Conservation (phyloP, 768 basidiomycete species). For the Udeniomyces megalosporus region DNA sequence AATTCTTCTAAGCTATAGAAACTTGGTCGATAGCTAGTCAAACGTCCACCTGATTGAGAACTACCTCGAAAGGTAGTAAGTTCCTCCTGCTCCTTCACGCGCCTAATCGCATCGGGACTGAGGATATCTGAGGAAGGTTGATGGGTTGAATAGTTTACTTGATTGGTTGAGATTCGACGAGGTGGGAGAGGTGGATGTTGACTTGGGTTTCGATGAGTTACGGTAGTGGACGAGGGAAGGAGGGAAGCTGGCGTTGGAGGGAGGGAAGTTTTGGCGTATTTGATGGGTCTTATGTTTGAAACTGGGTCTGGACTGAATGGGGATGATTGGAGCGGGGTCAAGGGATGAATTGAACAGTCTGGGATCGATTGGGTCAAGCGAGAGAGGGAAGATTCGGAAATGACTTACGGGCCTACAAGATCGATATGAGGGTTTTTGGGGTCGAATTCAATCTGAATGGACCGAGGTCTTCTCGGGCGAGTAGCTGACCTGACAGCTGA, state of each 20-base stretch:
- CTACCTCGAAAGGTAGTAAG: too few species aligned
- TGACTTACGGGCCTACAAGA: conserved; percentile 9
- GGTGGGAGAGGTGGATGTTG: background rate
- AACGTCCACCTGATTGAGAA: too few species aligned
- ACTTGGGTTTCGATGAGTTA: too few species aligned
- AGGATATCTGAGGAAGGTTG: too few species aligned
- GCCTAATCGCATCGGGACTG: too few species aligned
- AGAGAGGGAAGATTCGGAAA: background rate
- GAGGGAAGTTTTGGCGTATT: background rate
- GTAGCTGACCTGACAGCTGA: background rate
- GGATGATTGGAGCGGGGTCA: background rate
- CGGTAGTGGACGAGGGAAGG: background rate
- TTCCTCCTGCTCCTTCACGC: too few species aligned
- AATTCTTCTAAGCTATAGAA: conserved; percentile 8
- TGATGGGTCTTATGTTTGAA: conserved; percentile 10
- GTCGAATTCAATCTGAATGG: conserved; percentile 46
- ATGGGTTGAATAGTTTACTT: background rate
- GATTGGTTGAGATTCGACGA: background rate
- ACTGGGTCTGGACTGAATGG: conserved; percentile 4
- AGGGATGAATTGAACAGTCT: background rate
- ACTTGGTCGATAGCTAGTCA: too few species aligned
- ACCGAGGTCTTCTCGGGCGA: conserved; percentile 1
- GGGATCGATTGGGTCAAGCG: background rate
- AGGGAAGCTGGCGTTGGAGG: background rate
- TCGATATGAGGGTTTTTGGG: background rate